These are phyloP conservation scores for Umbellularia californica DNA, from an alignment of 164 flowering plant species.

Conservation along the genomic window DNA sequence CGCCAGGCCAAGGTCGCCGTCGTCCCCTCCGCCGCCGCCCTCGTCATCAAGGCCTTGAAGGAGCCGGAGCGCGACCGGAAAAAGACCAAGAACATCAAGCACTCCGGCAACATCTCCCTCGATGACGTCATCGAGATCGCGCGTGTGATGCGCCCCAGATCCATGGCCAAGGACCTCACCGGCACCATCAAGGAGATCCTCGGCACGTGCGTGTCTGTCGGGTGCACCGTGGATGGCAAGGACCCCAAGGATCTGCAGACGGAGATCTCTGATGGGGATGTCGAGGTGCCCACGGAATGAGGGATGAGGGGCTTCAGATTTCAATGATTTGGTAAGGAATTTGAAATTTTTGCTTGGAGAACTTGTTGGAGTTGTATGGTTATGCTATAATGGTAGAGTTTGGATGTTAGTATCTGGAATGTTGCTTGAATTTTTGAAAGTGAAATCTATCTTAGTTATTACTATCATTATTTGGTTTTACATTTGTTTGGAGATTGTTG, in stretches of 20 bases:
- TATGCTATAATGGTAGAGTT: no score
- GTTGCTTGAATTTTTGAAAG: not conserved
- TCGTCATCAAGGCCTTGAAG: constrained; percentile 66
- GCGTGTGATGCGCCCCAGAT: constrained; percentile 54
- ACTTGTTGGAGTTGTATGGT: not conserved
- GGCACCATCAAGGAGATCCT: constrained; percentile 80
- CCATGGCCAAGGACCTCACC: constrained; percentile 71
- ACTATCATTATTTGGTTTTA: no score
- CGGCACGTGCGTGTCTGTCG: constrained; percentile 82
- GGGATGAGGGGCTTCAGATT: not conserved
- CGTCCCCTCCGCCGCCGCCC: constrained; percentile 68
- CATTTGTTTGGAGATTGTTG: constrained; percentile 57
- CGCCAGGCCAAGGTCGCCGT: constrained; percentile 74
- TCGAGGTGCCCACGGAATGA: constrained; percentile 59
- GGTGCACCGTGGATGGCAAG: constrained; percentile 81
- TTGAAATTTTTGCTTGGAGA: not conserved
- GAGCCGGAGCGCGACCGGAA: constrained; percentile 78
- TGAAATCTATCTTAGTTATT: no score
- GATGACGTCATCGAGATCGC: constrained; percentile 83
- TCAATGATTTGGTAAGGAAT: not conserved
- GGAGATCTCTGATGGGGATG: constrained; percentile 67
- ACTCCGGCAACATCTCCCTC: constrained; percentile 61
- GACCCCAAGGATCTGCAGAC: constrained; percentile 74
- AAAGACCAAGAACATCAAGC: constrained; percentile 73
- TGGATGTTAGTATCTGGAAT: not conserved